These are phyloP conservation scores for Lachnellula subtilissima DNA, from an alignment of 2,329 filamentous ascomycete species.

Conservation along the genomic window DNA sequence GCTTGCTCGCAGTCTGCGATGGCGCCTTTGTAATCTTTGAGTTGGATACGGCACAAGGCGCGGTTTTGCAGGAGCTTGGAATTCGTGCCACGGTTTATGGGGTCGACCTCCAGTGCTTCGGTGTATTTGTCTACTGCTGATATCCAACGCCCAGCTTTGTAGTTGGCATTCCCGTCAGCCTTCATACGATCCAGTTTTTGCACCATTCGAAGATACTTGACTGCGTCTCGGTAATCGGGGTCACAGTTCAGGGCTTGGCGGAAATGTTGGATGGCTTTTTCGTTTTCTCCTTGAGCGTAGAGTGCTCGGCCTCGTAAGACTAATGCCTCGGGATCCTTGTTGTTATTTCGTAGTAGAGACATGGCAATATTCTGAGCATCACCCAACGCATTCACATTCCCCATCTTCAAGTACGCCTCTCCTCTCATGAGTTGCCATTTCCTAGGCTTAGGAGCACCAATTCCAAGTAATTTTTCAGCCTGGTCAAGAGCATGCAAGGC, in stretches of 20 bases:
- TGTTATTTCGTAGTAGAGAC: slow-evolving; percentile 77
- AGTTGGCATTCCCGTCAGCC: slow-evolving; percentile 84
- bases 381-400: slow-evolving; percentile 78
- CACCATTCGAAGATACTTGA: slow-evolving; percentile 83
- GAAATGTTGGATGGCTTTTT: slow-evolving; percentile 90
- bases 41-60: slow-evolving; percentile 74
- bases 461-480: slow-evolving; percentile 75
- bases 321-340: slow-evolving; percentile 87
- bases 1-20: slow-evolving; percentile 84
- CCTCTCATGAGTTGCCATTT: slow-evolving; percentile 93
- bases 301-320: slow-evolving; percentile 82
- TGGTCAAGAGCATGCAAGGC: slow-evolving; percentile 86
- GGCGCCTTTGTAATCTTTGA: slow-evolving; percentile 79
- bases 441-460: slow-evolving; percentile 72
- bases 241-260: slow-evolving; percentile 85
- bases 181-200: slow-evolving; percentile 92
- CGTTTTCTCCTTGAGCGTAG: slow-evolving; percentile 89
- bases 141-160: slow-evolving; percentile 78
- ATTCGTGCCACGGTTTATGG: slow-evolving; percentile 84
- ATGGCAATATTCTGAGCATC: slow-evolving; percentile 93
- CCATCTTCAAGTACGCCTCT: slow-evolving; percentile 90
- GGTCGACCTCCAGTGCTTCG: slow-evolving; percentile 78
- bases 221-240: slow-evolving; percentile 82
- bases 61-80: slow-evolving; percentile 93
- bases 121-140: slow-evolving; percentile 81